These are phyloP conservation scores for Colletotrichum sp. DNA, from an alignment of 2,329 filamentous ascomycete genomes.

Conservation along the genomic window DNA sequence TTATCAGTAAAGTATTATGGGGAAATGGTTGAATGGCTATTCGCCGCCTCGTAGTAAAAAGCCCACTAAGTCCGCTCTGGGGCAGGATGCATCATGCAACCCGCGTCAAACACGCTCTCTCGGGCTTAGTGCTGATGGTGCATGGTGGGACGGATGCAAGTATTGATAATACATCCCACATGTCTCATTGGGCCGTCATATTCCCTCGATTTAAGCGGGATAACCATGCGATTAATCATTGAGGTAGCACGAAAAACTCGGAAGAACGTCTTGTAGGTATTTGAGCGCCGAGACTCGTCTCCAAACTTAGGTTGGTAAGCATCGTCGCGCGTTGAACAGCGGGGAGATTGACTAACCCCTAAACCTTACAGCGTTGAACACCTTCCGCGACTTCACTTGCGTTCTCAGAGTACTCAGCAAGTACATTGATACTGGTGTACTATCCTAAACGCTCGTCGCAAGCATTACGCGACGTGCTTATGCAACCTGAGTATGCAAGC, in stretches of 20 bases:
- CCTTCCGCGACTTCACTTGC: background rate
- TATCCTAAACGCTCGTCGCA: background rate
- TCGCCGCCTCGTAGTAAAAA: background rate
- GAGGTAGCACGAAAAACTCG: background rate
- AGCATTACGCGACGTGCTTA: background rate
- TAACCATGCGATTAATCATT: background rate
- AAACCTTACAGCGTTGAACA: background rate
- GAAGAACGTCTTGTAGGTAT: background rate
- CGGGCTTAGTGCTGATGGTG: background rate
- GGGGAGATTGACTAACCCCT: background rate
- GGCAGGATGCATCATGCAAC: background rate
- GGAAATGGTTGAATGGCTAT: background rate
- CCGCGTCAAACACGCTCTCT: background rate
- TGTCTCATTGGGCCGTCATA: background rate
- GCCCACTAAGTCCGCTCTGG: background rate
- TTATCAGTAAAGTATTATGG: background rate
- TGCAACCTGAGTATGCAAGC: background rate
- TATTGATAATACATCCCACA: background rate
- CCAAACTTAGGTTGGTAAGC: background rate
- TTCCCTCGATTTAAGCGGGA: background rate
- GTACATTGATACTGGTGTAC: background rate
- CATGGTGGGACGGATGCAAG: background rate
- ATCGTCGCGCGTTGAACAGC: background rate
- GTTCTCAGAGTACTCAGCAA: background rate
- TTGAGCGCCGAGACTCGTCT: background rate